Evolutionary conservation across 176 grass and related monocot species (phyloP), one percentile per base, ranked within the genome.

Genomic region (Raddia guianensis): DNA sequence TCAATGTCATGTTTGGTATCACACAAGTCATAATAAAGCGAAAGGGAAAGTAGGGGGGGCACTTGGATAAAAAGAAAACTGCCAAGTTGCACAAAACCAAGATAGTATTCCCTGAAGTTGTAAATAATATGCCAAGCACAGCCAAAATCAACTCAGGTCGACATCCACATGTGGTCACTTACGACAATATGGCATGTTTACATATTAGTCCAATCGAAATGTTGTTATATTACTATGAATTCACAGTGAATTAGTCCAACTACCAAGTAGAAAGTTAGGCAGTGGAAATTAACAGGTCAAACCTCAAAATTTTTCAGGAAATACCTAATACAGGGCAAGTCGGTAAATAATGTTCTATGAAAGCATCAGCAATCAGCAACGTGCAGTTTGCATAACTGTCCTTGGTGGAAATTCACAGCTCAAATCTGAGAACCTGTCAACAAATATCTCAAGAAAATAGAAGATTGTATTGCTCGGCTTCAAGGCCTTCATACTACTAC

Each of bases 141-240:
- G 72, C 58, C 34, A 72, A 83, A 72, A 57, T 27, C 12, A 47
- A 46, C 51, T 63, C 44, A 52, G 15, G 45, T 74, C 37, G 6
- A 78, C 51, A 52, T 52, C 53, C 13, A 82, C 72, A 82, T 61
- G 60, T 32, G 83, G 73, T 21, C n/a, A 32, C 62, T 64, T 73
- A 45, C n/a, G 52, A 84, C 49, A 72, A 19, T 16, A 77, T 2
- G 4, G 9, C 50, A 72, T 44, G 19, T 73, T 68, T 77, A 67
- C 50, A 80, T 61, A 49, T 8, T 12, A 76, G 18, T 71, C 52
- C 67, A 68, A 40, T 20, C 46, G 65, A 66, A 67, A 9, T 66
- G 58, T 64, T 65, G 19, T 46, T 60, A 13, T 51, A 77, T 33
- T 78, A n/a, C 16, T 57, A 60, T 59, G 35, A 66, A 27, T 66